Evolutionary conservation across 495 filamentous ascomycete species (phyloP), one percentile per base, ranked within the genome.

Genomic region (Durotheca rogersii): DNA sequence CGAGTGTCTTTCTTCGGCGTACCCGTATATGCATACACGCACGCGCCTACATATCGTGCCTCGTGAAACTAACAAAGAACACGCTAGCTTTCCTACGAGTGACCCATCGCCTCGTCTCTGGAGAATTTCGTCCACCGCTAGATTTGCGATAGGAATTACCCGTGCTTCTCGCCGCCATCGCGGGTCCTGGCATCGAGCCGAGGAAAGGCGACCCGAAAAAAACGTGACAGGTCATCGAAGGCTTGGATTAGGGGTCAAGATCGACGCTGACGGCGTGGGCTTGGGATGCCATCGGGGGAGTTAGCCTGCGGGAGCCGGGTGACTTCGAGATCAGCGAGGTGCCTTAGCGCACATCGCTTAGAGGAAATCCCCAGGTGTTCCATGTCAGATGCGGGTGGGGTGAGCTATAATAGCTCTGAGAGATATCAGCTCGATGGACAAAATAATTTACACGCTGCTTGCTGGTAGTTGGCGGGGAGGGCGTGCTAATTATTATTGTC

Each of bases 321-420:
- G 56, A 58, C 54, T 46, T 55, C n/a, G 45, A 54, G 62, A 65
- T 65, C 62, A 65, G 53, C 59, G 25, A 51, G 47, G 56, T 53
- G 47, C 57, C 53, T 60, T 66, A 66, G 62, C 46, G 53, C 37
- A 29, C 52, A 47, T 66, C 62, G 62, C 62, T 66, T 66, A 61
- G 40, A 41, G 41, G 42, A 33, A 41, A 47, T 35, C 39, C 48
- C 48, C 49, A 56, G 51, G 42, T 56, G 42, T 51, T 56, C 47
- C 47, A 60, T 56, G 57, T 55, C 51, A 54, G 51, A 60, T 55
- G 56, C 50, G 41, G 41, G 47, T 54, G 47, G 50, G 51, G 41
- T 55, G 56, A 51, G 47, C 32, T 60, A 54, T 60, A 55, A 51
- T 55, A 42, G 38, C 41, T 46, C 25, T 18, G 25, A 46, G 41